These are phyloP conservation scores for Boletus reticuloceps DNA, from an alignment of 768 basidiomycete genomes.

Conservation along the genomic window DNA sequence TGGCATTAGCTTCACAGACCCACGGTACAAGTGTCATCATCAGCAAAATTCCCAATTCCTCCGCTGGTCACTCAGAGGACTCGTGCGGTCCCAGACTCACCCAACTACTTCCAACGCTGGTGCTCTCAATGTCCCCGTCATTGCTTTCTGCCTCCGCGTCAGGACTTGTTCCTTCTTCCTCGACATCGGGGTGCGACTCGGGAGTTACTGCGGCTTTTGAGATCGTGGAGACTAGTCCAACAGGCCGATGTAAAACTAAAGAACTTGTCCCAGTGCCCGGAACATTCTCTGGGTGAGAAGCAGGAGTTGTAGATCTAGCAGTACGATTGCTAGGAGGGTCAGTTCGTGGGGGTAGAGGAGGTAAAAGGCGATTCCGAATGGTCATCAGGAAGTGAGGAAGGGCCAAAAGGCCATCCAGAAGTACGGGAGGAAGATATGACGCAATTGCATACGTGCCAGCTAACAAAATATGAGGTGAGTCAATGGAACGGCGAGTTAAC, in stretches of 20 bases:
- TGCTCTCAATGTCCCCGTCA: constrained; percentile 47
- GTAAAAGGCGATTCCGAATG: constrained; percentile 58
- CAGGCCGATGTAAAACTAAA: constrained; percentile 2
- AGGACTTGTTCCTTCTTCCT: constrained; percentile 46
- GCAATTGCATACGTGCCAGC: constrained; percentile 70
- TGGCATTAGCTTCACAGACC: not conserved
- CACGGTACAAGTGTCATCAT: not conserved
- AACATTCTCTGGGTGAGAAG: constrained; percentile 11
- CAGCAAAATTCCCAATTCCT: not conserved
- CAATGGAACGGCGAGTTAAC: not conserved
- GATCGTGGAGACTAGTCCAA: constrained; percentile 5
- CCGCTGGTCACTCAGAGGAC: constrained; percentile 15
- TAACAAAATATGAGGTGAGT: constrained; percentile 28
- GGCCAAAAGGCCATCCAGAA: constrained; percentile 64
- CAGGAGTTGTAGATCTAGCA: constrained; percentile 13
- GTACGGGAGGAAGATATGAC: constrained; percentile 60
- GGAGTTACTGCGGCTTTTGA: constrained; percentile 8
- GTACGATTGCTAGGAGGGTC: constrained; percentile 29
- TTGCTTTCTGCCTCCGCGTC: constrained; percentile 72
- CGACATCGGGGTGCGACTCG: constrained; percentile 10
- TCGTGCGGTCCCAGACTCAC: constrained; percentile 48
- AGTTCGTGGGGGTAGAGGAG: constrained; percentile 44
- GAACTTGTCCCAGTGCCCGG: not conserved
- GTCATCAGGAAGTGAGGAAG: constrained; percentile 65
- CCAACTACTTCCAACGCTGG: constrained; percentile 64